phyloP scores from a whole-genome alignment of 2,329 filamentous ascomycete species.

The Paradendryphiella salina region DNA sequence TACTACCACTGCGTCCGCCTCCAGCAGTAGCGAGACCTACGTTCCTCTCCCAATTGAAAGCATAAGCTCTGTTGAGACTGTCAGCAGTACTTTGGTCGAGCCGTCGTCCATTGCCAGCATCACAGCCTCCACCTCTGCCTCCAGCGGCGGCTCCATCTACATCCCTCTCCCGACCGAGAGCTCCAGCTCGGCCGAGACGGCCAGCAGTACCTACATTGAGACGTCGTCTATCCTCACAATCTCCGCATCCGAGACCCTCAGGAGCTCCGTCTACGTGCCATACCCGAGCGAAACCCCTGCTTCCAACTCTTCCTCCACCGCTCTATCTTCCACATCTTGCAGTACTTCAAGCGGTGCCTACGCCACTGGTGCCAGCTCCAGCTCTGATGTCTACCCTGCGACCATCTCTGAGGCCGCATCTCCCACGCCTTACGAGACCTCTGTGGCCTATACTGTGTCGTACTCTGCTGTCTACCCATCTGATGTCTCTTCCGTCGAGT shows the following conservation, averaged over 20 bases:
- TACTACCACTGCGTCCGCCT: background rate
- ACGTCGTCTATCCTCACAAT: background rate
- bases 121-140: background rate
- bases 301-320: conserved; percentile 8
- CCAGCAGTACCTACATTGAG: background rate
- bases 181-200: background rate
- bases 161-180: background rate
- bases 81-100: background rate
- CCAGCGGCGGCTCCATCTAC: background rate
- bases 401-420: conserved; percentile 16
- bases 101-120: background rate
- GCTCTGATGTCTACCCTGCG: conserved; percentile 10
- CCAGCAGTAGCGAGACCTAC: background rate
- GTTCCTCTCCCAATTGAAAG: background rate
- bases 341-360: conserved; percentile 17
- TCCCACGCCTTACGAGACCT: conserved; percentile 15
- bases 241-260: background rate
- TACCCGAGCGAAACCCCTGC: conserved; percentile 1
- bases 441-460: conserved; percentile 1
- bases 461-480: conserved; percentile 2
- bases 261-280: background rate
- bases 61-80: background rate
- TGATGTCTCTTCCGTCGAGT: background rate
- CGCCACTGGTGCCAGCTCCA: conserved; percentile 8
- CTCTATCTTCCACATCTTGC: conserved; percentile 19